Conservation (phyloP, 495 filamentous ascomycete species). For the Saxophila tyrrhenica region DNA sequence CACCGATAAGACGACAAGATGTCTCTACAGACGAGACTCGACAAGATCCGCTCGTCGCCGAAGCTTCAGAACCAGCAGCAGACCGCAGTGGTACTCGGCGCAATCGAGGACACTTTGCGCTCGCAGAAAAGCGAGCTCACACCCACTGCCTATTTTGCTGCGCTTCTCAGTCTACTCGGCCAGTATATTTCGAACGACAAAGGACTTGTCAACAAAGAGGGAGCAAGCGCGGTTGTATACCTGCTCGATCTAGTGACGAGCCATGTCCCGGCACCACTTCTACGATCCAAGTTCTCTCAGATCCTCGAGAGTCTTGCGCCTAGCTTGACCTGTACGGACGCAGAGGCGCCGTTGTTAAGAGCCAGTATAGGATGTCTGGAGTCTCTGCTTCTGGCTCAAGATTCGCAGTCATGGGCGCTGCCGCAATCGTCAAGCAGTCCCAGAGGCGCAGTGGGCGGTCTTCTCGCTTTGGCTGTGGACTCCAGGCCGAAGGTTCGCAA, state of each 20-base stretch:
- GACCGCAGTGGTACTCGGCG: conserved; percentile 78
- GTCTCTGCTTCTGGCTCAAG: conserved; percentile 75
- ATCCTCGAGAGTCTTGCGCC: conserved; percentile 81
- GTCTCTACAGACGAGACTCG: conserved; percentile 63
- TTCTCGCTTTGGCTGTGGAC: conserved; percentile 72
- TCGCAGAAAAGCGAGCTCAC: conserved; percentile 72
- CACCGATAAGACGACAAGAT: no score
- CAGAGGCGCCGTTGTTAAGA: conserved; percentile 75
- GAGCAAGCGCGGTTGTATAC: conserved; percentile 83
- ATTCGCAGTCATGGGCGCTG: conserved; percentile 76
- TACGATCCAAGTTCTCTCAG: conserved; percentile 85
- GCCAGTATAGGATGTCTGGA: conserved; percentile 91
- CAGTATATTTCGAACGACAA: conserved; percentile 53
- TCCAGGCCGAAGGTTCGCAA: conserved; percentile 91
- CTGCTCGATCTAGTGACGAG: conserved; percentile 83
- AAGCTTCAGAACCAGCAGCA: conserved; percentile 93
- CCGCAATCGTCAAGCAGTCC: conserved; percentile 74
- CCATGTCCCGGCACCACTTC: conserved; percentile 68
- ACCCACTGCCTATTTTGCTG: conserved; percentile 89
- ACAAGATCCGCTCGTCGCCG: conserved; percentile 81
- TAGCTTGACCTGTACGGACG: conserved; percentile 63
- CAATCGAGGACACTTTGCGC: conserved; percentile 82
- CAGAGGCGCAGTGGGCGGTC: conserved; percentile 76
- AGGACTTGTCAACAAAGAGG: conserved; percentile 65
- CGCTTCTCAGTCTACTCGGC: conserved; percentile 76